Evolutionary conservation across 768 basidiomycete genomes (phyloP).

Genomic region (Neoboletus brunneissimus): DNA sequence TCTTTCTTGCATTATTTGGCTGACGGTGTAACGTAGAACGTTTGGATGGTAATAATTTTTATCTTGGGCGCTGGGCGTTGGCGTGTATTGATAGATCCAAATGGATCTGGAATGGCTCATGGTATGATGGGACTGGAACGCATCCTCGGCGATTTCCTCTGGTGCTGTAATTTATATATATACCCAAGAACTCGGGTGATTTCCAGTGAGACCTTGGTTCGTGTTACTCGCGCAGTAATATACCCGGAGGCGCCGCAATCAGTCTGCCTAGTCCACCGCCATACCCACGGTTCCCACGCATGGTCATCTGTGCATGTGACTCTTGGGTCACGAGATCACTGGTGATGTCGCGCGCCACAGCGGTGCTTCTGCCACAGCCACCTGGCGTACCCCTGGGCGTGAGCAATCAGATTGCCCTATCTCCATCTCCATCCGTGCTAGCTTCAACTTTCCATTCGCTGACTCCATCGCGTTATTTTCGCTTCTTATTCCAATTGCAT

Average conservation of each 20-base stretch:
- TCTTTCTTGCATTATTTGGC: background rate
- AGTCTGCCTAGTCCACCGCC: no score
- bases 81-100: background rate
- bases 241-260: background rate
- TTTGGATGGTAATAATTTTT: constrained; percentile 28
- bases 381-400: no score
- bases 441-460: background rate
- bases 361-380: no score
- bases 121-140: background rate
- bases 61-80: background rate
- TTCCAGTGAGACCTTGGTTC: background rate
- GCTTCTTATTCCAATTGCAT: background rate
- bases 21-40: constrained; percentile 20
- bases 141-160: background rate
- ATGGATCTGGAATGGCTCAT: background rate
- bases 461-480: background rate
- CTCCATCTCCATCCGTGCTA: background rate
- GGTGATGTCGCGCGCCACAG: no score
- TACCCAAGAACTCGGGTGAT: background rate
- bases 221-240: background rate
- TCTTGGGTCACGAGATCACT: no score
- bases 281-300: no score
- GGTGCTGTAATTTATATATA: background rate
- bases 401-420: no score
- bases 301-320: no score